phyloP scores from a whole-genome alignment of 106 monocot genomes.

The Dendrobium catenatum region DNA sequence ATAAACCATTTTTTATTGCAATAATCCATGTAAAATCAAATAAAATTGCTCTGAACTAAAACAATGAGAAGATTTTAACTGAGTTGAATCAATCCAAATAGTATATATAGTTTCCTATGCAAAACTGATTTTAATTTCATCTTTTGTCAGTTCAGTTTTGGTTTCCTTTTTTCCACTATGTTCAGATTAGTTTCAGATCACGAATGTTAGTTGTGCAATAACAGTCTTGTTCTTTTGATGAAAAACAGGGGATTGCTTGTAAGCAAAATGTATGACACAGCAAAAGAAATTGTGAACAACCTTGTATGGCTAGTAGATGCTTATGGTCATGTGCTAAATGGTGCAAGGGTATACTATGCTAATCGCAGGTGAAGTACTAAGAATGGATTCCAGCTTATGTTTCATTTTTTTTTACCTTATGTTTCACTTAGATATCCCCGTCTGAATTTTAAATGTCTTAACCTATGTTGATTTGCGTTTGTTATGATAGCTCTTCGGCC shows the following conservation, averaged over 20 bases:
- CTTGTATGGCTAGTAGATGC: slow-evolving; percentile 61
- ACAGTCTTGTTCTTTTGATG: not conserved
- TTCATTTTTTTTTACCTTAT: not conserved
- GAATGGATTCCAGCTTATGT: not conserved
- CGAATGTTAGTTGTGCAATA: not conserved
- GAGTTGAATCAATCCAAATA: too few relatives aligned
- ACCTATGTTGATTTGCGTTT: too few relatives aligned
- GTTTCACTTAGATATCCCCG: not conserved
- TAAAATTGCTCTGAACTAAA: too few relatives aligned
- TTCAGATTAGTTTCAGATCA: not conserved
- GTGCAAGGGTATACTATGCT: slow-evolving; percentile 77
- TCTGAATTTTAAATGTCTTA: too few relatives aligned
- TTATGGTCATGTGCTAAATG: slow-evolving; percentile 83
- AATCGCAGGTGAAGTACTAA: slow-evolving; percentile 65
- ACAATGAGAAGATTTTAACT: too few relatives aligned
- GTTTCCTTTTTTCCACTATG: not conserved
- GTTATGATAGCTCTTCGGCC: too few relatives aligned
- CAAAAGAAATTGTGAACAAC: slow-evolving; percentile 64
- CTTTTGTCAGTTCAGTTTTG: not conserved
- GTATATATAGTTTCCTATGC: too few relatives aligned
- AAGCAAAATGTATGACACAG: slow-evolving; percentile 94
- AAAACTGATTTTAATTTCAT: too few relatives aligned
- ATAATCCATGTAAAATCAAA: too few relatives aligned
- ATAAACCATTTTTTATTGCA: too few relatives aligned
- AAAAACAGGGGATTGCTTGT: slow-evolving; percentile 62